Percentiles rank a stretch among this genome's conserved stretches.
Conservation (phyloP, 345 rosid genomes). For the Euphorbia pulcherrima region DNA sequence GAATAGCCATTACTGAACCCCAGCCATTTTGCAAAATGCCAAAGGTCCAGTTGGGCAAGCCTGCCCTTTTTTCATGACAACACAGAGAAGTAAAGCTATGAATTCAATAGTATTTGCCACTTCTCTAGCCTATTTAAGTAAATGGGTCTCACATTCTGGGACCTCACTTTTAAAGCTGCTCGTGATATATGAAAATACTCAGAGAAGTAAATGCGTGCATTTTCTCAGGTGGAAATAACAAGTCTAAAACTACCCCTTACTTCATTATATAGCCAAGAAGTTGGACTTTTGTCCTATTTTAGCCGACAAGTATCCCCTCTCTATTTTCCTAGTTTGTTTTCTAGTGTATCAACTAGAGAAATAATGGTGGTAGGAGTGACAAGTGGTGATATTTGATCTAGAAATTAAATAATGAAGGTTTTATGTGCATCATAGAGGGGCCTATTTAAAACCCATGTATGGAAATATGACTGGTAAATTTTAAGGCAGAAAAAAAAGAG, state of each 20-base stretch:
- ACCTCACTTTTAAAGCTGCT: constrained; percentile 36
- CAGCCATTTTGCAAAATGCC: constrained; percentile 27
- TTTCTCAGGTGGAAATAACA: constrained; percentile 21
- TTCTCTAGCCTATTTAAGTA: constrained; percentile 35
- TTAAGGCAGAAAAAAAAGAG: constrained; percentile 11
- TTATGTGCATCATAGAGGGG: constrained; percentile 22
- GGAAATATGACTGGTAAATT: constrained; percentile 14
- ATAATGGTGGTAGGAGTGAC: constrained; percentile 41
- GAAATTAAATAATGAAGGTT: constrained; percentile 42
- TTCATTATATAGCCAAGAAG: constrained; percentile 10
- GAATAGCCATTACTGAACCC: constrained; percentile 19
- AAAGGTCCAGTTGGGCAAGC: constrained; percentile 32
- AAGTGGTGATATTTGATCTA: constrained; percentile 39
- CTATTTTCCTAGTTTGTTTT: constrained; percentile 48
- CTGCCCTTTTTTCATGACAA: constrained; percentile 31
- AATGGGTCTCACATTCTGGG: constrained; percentile 25
- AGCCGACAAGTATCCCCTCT: constrained; percentile 25
- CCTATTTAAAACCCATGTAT: constrained; percentile 13
- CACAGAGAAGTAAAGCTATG: constrained; percentile 31
- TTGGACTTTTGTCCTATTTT: constrained; percentile 20
- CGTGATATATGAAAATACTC: constrained; percentile 36
- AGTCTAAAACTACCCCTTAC: constrained; percentile 14
- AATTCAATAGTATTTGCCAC: constrained; percentile 30
- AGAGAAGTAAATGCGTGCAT: constrained; percentile 23
- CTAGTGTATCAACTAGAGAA: constrained; percentile 42